Base-by-base conservation (phyloP, 2,329 filamentous ascomycete species). In the Scleromitrula shiraiana region DNA sequence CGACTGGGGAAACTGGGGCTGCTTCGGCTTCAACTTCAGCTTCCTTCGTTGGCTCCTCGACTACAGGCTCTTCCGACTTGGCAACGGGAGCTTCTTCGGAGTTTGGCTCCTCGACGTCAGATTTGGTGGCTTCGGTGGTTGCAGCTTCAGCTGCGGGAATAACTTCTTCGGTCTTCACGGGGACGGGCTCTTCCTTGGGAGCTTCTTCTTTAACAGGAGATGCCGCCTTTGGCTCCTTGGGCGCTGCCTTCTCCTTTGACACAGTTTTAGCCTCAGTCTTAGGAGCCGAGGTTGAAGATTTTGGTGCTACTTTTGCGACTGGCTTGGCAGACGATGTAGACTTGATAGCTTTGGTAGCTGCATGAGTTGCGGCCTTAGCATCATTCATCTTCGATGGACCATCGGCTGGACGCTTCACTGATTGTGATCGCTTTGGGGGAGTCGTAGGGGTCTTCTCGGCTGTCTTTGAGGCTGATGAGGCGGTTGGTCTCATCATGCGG, bases 401-500 rank as follows among this genome's bases (percentile, higher is more conserved):
- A 51, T 63, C 58, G 7, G 42, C 44, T 30, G 60, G 56, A 48
- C 56, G 43, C 41, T 56, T 60, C 2, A 54, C 50, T 4, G 58
- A 57, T 32, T 56, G 53, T 12, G 56, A 52, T 53, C 54, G 52
- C 48, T 58, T 63, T n/a, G 59, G 59, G 2, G 76, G 75, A 0
- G 75, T 76, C 0, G 67, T 54, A 2, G 71, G 67, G 1, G 63
- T 63, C 67, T 85, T 88, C 5, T 86, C 83, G 2, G 77, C 70
- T 0, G 76, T 75, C 67, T 87, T 88, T 53, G 73, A 81, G 7
- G 82, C 75, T 5, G 82, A 87, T 38, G 78, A 72, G 37, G 83
- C 77, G 0, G 85, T 90, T 2, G 85, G 85, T 33, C 85, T 73
- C 79, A 83, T 89, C 85, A 90, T 88, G 44, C 85, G 78, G n/a